Evolutionary conservation across 2,329 filamentous ascomycete species (phyloP).

Genomic region (Hypoxylon sp.): DNA sequence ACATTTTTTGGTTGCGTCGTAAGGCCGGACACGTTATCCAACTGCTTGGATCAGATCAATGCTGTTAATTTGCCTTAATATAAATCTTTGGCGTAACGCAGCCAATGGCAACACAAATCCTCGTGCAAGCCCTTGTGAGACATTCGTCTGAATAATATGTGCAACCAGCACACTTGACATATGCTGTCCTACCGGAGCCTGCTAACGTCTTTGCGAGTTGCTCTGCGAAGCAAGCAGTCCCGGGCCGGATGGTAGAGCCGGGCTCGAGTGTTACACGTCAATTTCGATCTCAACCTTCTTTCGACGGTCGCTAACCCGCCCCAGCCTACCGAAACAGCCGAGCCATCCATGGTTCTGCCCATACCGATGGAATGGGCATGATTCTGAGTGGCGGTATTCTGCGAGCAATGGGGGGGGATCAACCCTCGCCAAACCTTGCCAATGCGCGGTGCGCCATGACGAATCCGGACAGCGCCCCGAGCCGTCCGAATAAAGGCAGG

Average conservation of each 20-base stretch:
- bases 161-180: constrained; percentile 1
- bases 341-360: neutral
- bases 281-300: neutral
- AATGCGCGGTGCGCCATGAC: constrained; percentile 2
- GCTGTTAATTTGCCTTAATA: constrained; percentile 16
- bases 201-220: neutral
- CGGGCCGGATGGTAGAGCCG: neutral
- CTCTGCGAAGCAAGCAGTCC: neutral
- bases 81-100: neutral
- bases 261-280: constrained; percentile 1
- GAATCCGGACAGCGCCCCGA: neutral
- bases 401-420: neutral
- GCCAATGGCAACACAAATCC: constrained; percentile 3
- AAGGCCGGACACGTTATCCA: constrained; percentile 9
- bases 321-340: constrained; percentile 1
- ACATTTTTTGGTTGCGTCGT: neutral
- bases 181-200: neutral
- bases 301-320: neutral
- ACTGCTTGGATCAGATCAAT: constrained; percentile 11
- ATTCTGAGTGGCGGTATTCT: neutral
- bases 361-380: constrained; percentile 5
- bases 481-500: neutral
- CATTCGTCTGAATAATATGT: too few species aligned
- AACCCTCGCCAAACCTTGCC: neutral
- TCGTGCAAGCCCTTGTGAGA: too few species aligned